Conservation (phyloP, 805 yeast species). For the Yamadazyma insecticola region DNA sequence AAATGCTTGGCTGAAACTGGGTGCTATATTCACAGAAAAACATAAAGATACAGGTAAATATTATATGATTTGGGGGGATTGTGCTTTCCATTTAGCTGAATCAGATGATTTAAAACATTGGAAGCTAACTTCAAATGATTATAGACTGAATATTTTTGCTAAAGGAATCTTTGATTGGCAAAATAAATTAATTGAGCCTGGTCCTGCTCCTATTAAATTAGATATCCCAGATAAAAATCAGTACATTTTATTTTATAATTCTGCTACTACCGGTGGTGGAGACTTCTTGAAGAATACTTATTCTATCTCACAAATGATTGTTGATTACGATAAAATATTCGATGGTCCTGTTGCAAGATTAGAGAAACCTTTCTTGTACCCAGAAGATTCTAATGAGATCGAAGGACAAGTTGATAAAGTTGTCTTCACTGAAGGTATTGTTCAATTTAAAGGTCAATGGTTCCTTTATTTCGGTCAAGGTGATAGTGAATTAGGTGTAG, state of each 20-base stretch:
- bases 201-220: conserved; percentile 38
- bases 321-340: conserved; percentile 32
- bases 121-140: conserved; percentile 18
- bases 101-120: conserved; percentile 32
- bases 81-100: conserved; percentile 32
- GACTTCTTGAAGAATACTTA: conserved; percentile 27
- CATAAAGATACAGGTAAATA: conserved; percentile 30
- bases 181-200: conserved; percentile 35
- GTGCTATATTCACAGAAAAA: conserved; percentile 32
- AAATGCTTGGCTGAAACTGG: conserved; percentile 38
- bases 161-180: conserved; percentile 26
- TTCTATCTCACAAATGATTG: conserved; percentile 34
- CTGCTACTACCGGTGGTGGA: conserved; percentile 35
- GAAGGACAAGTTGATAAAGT: conserved; percentile 38
- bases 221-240: conserved; percentile 20
- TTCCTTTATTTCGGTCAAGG: conserved; percentile 41
- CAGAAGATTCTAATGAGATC: conserved; percentile 29
- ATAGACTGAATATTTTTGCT: conserved; percentile 19
- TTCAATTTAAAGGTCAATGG: conserved; percentile 39
- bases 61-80: conserved; percentile 43
- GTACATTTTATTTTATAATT: conserved; percentile 35
- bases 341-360: conserved; percentile 35
- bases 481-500: conserved; percentile 39
- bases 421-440: conserved; percentile 41
- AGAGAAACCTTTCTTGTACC: conserved; percentile 31